These are phyloP conservation scores for Vinca minor DNA, from an alignment of 257 asterid species.

Conservation along the genomic window DNA sequence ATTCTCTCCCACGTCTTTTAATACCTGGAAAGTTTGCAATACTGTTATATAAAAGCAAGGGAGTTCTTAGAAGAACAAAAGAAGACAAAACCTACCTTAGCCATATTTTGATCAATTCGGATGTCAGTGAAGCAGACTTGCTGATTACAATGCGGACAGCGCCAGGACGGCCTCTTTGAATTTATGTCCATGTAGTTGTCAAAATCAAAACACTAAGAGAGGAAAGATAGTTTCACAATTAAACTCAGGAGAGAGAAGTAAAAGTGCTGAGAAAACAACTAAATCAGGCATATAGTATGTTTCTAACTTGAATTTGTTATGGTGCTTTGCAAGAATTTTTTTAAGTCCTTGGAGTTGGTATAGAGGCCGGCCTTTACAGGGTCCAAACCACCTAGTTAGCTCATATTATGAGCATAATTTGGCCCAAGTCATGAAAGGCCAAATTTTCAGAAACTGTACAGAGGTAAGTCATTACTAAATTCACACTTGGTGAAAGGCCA, in stretches of 20 bases:
- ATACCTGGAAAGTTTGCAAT: constrained; percentile 40
- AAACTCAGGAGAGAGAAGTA: constrained; percentile 6
- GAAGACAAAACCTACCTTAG: constrained; percentile 57
- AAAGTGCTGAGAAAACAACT: not conserved
- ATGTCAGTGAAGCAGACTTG: constrained; percentile 72
- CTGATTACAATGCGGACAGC: constrained; percentile 89
- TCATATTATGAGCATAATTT: not conserved
- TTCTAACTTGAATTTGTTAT: not conserved
- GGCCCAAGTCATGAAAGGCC: no score
- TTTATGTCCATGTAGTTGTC: constrained; percentile 70
- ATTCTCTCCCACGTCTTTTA: constrained; percentile 61
- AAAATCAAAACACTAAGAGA: constrained; percentile 71
- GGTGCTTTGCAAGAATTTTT: not conserved
- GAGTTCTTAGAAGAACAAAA: constrained; percentile 5
- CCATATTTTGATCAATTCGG: constrained; percentile 69
- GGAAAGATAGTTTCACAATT: not conserved
- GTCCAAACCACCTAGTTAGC: not conserved
- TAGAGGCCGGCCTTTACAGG: not conserved
- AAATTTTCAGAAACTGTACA: not conserved
- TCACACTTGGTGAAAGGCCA: no score
- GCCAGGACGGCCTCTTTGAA: constrained; percentile 87
- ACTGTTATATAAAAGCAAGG: constrained; percentile 12
- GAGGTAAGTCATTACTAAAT: no score
- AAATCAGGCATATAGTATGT: not conserved
- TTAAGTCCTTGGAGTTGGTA: not conserved